Base-by-base conservation (phyloP, 73 alveolate species). In the Breviolum minutum region DNA sequence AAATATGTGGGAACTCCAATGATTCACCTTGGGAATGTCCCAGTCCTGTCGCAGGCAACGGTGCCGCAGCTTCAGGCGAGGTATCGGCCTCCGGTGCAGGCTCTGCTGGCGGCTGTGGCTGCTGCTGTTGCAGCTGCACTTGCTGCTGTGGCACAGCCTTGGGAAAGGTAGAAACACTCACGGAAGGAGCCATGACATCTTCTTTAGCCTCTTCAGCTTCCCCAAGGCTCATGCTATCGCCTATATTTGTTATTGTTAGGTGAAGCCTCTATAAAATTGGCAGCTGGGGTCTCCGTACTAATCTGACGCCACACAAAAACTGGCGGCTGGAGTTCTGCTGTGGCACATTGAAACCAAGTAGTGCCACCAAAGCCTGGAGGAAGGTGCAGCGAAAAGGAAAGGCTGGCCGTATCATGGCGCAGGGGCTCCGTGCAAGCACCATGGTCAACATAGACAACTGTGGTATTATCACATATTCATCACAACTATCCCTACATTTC, bases 221-320 rank as follows among this genome's bases (percentile, higher is more conserved):
- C 3, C 54, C 54, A 40, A 40, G 54, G 3, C 54, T 40, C 54
- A 40, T 40, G 54, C 5, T 40, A 40, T 40, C 54, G 54, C 54
- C 54, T 40, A 40, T 40, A 40, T 40, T 40, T 40, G 3, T 40
- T 40, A 40, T 40, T 40, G 54, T 40, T 40, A 26, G 32, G 9
- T 29, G 27, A 73, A 70, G n/a, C 81, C 79, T 24, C 26, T 27
- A 24, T 27, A 13, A 40, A 40, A 3, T 40, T 40, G 54, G 54
- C 54, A 40, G 54, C 76, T 22, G 16, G 24, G 81, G 95, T 20
- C 95, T 16, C 68, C 66, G 71, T 24, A 76, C 96, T 30, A 90
- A 48, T 11, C 96, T 86, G 30, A 90, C 96, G 32, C 96, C 96
- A 29, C 96, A 71, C 76, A 90, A 74, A 48, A 90, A 90, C 73